Base-by-base conservation (phyloP, 805 yeast genomes). In the Metschnikowia kofuensis region DNA sequence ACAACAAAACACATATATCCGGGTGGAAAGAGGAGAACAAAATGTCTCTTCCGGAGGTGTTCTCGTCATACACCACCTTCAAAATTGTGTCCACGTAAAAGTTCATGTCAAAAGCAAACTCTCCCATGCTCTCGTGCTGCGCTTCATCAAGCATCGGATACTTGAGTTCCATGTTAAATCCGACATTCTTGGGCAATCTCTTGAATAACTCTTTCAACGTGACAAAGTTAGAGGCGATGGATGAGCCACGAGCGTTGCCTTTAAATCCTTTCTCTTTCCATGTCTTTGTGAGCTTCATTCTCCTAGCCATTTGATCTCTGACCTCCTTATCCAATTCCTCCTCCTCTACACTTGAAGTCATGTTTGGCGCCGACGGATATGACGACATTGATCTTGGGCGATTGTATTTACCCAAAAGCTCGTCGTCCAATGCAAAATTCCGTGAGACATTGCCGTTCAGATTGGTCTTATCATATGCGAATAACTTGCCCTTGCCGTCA, bases 61-160 rank as follows among this genome's bases (percentile, higher is more conserved):
- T 76, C 51, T 88, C 95, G 52, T 73, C 76, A 62, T 86, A 91
- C 13, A 92, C 92, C 28, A 77, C 78, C 57, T 85, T 75, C 56
- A 92, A 75, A 14, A 92, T 87, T 0, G 96, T 88, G 65, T 92
- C 97, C 34, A 89, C 87, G 83, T 90, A 92, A 56, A 77, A 78
- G 65, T 92, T 92, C 72, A 90, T 74, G 57, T 91, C 96, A 49
- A 86, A 79, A 1, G 86, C 89, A 53, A 87, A 74, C 55, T 85
- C 86, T 14, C 96, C 96, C 82, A 91, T 85, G 51, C 85, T 89
- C 62, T 92, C 97, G 2, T 76, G 76, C 64, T 90, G 87, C 0
- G 96, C 91, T 69, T 92, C 98, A 64, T 89, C 96, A 44, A 89
- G 76, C 94, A 92, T 87, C 1, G 98, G 98, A 63, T 90, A 92